These are phyloP conservation scores for Pyrenophora teres DNA, from an alignment of 2,329 filamentous ascomycete genomes.

Conservation along the genomic window DNA sequence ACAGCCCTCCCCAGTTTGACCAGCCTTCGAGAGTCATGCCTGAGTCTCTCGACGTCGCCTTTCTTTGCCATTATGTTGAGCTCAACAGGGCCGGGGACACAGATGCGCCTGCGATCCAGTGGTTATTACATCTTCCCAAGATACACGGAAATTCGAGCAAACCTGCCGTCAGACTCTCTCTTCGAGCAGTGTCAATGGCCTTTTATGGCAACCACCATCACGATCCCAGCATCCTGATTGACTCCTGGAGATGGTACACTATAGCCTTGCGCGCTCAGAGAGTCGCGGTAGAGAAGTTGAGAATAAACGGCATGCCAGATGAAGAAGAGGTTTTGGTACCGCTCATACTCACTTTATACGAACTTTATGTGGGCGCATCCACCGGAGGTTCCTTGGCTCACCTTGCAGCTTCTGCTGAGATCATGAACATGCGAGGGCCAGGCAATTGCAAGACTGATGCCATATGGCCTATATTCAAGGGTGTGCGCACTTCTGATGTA, in stretches of 20 bases:
- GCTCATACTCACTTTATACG: conserved; percentile 37
- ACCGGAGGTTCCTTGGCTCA: conserved; percentile 38
- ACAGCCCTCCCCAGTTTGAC: conserved; percentile 27
- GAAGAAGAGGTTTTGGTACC: conserved; percentile 40
- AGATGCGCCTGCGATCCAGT: conserved; percentile 31
- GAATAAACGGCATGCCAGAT: conserved; percentile 28
- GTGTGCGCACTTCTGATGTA: conserved; percentile 38
- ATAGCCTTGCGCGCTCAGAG: conserved; percentile 34
- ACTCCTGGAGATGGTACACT: conserved; percentile 42
- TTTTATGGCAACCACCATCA: conserved; percentile 38
- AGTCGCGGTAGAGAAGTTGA: conserved; percentile 21
- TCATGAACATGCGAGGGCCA: conserved; percentile 41
- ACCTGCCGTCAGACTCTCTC: conserved; percentile 34
- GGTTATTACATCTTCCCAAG: conserved; percentile 31
- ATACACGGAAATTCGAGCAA: conserved; percentile 25
- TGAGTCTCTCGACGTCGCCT: conserved; percentile 34
- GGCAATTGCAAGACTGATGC: conserved; percentile 30
- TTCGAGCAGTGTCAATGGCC: conserved; percentile 42
- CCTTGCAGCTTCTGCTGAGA: conserved; percentile 31
- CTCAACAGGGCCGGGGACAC: conserved; percentile 26
- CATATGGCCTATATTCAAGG: conserved; percentile 36
- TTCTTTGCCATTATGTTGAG: conserved; percentile 39
- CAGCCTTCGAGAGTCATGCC: conserved; percentile 32
- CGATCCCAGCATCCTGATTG: conserved; percentile 35
- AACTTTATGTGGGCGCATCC: conserved; percentile 38